Conservation (phyloP, 1,284 basidiomycete genomes). For the Neotropicomus parvogracilis region DNA sequence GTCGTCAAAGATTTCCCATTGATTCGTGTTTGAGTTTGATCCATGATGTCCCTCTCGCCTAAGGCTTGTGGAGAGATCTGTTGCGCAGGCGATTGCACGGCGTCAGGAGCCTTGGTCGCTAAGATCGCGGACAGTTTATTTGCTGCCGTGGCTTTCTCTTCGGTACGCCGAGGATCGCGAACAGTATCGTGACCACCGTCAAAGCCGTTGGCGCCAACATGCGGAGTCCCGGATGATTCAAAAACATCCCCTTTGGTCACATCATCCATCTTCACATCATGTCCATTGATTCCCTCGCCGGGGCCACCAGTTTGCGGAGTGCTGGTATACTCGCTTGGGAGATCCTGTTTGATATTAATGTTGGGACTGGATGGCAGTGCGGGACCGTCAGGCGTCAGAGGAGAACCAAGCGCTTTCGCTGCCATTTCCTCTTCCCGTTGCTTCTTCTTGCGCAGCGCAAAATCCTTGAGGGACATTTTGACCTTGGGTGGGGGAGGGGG, state of each 20-base stretch:
- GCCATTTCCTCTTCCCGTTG: slow-evolving; percentile 39
- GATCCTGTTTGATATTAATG: slow-evolving; percentile 16
- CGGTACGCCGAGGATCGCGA: neutral
- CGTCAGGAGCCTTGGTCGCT: neutral
- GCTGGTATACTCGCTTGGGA: slow-evolving; percentile 6
- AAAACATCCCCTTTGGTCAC: neutral
- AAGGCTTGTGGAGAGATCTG: slow-evolving; percentile 3
- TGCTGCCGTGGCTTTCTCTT: neutral
- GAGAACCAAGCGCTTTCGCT: slow-evolving; percentile 27
- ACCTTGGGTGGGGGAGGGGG: slow-evolving; percentile 39
- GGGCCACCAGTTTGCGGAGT: neutral
- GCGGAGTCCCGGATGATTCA: neutral
- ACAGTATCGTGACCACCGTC: neutral
- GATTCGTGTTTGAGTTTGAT: slow-evolving; percentile 10
- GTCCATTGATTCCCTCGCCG: slow-evolving; percentile 1
- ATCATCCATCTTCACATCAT: slow-evolving; percentile 13
- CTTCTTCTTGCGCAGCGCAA: slow-evolving; percentile 45
- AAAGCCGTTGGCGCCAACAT: slow-evolving; percentile 1
- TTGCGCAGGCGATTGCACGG: slow-evolving; percentile 1
- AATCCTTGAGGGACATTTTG: slow-evolving; percentile 49
- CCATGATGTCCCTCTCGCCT: slow-evolving; percentile 4
- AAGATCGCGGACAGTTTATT: neutral
- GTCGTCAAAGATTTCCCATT: slow-evolving; percentile 12
- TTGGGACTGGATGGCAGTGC: slow-evolving; percentile 22
- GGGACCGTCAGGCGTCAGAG: slow-evolving; percentile 17